These are phyloP conservation scores for Bacidia rubella DNA, from an alignment of 495 filamentous ascomycete species.

Conservation along the genomic window DNA sequence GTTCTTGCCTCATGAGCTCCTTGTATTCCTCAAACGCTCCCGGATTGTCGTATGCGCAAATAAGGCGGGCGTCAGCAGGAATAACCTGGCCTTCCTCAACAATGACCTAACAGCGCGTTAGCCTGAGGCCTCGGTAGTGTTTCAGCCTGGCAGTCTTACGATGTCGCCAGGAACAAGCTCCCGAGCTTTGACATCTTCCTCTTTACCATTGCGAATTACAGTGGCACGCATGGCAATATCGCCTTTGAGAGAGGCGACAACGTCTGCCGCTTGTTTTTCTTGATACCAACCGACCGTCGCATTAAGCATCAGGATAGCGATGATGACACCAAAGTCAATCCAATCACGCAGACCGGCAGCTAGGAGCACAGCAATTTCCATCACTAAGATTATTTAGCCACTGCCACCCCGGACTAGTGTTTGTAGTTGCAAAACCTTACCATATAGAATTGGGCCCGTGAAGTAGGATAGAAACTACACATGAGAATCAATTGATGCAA, in stretches of 20 bases:
- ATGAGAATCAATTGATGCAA: slow-evolving; percentile 2
- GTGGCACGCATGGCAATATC: slow-evolving; percentile 70
- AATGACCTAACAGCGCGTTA: slow-evolving; percentile 34
- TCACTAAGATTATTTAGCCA: slow-evolving; percentile 39
- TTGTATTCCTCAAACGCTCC: slow-evolving; percentile 60
- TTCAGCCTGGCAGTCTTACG: slow-evolving; percentile 34
- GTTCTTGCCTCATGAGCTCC: slow-evolving; percentile 44
- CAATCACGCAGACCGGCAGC: slow-evolving; percentile 70
- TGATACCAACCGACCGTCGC: slow-evolving; percentile 75
- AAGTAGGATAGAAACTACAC: slow-evolving; percentile 67
- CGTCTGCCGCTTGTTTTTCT: slow-evolving; percentile 75
- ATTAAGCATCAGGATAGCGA: slow-evolving; percentile 66
- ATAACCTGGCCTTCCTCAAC: slow-evolving; percentile 66
- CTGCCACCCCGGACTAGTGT: too few species aligned
- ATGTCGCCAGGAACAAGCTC: slow-evolving; percentile 75
- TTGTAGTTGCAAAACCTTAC: slow-evolving; percentile 37
- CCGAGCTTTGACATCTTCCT: slow-evolving; percentile 62
- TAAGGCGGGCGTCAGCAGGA: slow-evolving; percentile 60
- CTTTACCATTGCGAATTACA: slow-evolving; percentile 57
- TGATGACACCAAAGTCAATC: slow-evolving; percentile 76
- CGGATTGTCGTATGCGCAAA: slow-evolving; percentile 61
- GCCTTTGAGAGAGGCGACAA: slow-evolving; percentile 68
- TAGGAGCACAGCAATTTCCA: slow-evolving; percentile 71
- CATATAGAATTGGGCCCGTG: slow-evolving; percentile 72
- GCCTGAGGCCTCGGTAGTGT: slow-evolving; percentile 1